A percentile compares a stretch with the other conserved stretches of the same genome.
phyloP scores from a whole-genome alignment of 2,329 filamentous ascomycete species.

The Pseudogymnoascus sp. region DNA sequence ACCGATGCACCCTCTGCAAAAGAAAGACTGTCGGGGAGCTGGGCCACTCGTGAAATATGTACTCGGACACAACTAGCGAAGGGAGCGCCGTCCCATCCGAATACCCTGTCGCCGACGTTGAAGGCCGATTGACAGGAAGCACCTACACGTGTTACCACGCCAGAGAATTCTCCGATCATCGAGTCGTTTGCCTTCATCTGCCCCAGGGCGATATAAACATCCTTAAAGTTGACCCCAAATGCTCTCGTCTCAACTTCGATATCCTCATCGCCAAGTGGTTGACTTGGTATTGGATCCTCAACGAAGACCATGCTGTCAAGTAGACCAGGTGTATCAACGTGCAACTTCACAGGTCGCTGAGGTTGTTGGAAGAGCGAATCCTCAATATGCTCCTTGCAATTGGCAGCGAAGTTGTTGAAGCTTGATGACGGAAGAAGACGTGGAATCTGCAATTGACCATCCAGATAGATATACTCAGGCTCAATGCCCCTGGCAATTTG shows the following conservation, averaged over 20 bases:
- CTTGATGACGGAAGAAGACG: slow-evolving; percentile 8
- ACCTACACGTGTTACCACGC: slow-evolving; percentile 11
- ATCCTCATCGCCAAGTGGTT: slow-evolving; percentile 15
- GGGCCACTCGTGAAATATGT: slow-evolving; percentile 10
- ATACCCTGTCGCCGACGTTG: slow-evolving; percentile 28
- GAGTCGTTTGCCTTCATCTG: slow-evolving; percentile 8
- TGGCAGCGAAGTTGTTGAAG: background rate
- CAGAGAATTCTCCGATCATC: slow-evolving; percentile 10
- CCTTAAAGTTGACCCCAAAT: slow-evolving; percentile 20
- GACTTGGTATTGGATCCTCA: slow-evolving; percentile 17
- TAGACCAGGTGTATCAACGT: slow-evolving; percentile 17
- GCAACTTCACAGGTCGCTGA: background rate
- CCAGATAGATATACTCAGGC: slow-evolving; percentile 10
- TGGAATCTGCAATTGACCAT: slow-evolving; percentile 9
- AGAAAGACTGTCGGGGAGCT: slow-evolving; percentile 29
- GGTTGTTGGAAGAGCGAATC: background rate
- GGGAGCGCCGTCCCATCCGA: background rate
- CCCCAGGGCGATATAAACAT: slow-evolving; percentile 22
- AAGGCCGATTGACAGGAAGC: background rate
- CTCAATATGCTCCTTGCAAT: background rate
- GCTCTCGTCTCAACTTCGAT: slow-evolving; percentile 19
- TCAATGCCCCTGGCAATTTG: background rate
- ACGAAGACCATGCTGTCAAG: slow-evolving; percentile 22
- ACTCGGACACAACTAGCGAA: slow-evolving; percentile 8
- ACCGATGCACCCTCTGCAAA: slow-evolving; percentile 35